Conservation (phyloP, 177 flowering plant genomes). For the Tripterygium wilfordii region DNA sequence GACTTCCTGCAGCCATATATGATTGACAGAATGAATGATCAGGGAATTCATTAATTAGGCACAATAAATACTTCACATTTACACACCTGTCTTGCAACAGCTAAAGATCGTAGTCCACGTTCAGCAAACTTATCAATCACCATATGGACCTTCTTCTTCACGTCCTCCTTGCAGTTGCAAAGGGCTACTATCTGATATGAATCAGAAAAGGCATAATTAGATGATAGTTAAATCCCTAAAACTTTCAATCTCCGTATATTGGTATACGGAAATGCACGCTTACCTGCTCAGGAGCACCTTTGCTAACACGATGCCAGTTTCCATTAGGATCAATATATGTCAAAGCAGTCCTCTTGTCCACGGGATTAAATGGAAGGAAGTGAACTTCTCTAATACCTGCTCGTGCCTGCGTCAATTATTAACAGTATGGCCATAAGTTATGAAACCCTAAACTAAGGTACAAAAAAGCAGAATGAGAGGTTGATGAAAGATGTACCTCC, state of each 20-base stretch:
- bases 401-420: constrained; percentile 54
- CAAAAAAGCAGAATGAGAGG: not conserved
- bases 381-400: constrained; percentile 85
- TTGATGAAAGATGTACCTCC: constrained; percentile 50
- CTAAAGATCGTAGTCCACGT: constrained; percentile 92
- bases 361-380: constrained; percentile 94
- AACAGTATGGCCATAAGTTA: not conserved
- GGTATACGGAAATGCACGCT: not conserved
- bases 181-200: constrained; percentile 50
- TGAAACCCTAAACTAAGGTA: too few species aligned
- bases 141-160: constrained; percentile 61
- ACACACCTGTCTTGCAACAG: constrained; percentile 79
- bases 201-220: constrained; percentile 6
- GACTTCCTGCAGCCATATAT: constrained; percentile 47
- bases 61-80: too few species aligned
- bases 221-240: not conserved
- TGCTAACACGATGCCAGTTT: constrained; percentile 91
- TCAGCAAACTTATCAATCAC: constrained; percentile 92
- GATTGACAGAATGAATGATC: too few species aligned
- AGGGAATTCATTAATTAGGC: too few species aligned
- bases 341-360: constrained; percentile 95
- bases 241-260: not conserved
- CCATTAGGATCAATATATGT: constrained; percentile 80
- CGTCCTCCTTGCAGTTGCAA: constrained; percentile 69
- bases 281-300: constrained; percentile 99